Conservation (phyloP, 2,329 filamentous ascomycete genomes). For the Curvularia spicifera region DNA sequence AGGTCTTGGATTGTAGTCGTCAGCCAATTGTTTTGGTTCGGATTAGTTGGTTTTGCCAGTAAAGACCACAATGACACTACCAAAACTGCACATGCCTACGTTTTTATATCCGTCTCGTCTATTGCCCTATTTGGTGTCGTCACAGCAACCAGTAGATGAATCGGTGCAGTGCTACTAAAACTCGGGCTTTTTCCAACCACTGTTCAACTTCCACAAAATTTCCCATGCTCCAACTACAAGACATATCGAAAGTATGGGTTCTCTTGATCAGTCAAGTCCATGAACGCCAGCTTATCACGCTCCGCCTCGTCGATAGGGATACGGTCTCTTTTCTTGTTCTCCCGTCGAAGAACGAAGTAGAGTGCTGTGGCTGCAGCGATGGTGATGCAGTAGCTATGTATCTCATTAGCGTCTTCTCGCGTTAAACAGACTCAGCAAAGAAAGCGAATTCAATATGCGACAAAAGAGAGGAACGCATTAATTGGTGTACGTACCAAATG, state of each 20-base stretch:
- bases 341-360: constrained; percentile 63
- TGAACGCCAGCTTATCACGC: constrained; percentile 56
- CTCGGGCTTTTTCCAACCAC: background rate
- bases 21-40: background rate
- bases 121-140: background rate
- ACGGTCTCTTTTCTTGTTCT: constrained; percentile 57
- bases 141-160: background rate
- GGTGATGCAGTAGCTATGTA: constrained; percentile 66
- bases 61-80: background rate
- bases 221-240: constrained; percentile 16
- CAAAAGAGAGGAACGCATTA: background rate
- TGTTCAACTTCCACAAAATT: background rate
- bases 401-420: background rate
- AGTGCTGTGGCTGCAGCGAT: constrained; percentile 64
- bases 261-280: constrained; percentile 62
- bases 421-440: background rate
- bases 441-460: background rate
- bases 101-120: background rate
- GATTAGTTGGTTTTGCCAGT: background rate
- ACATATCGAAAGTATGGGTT: constrained; percentile 66
- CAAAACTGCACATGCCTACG: background rate
- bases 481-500: constrained; percentile 54
- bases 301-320: constrained; percentile 65
- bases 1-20: background rate
- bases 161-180: background rate